A percentile compares a stretch with the other conserved stretches of the same genome.
Conservation (phyloP, 495 filamentous ascomycete species). For the Penicillium paradoxum region DNA sequence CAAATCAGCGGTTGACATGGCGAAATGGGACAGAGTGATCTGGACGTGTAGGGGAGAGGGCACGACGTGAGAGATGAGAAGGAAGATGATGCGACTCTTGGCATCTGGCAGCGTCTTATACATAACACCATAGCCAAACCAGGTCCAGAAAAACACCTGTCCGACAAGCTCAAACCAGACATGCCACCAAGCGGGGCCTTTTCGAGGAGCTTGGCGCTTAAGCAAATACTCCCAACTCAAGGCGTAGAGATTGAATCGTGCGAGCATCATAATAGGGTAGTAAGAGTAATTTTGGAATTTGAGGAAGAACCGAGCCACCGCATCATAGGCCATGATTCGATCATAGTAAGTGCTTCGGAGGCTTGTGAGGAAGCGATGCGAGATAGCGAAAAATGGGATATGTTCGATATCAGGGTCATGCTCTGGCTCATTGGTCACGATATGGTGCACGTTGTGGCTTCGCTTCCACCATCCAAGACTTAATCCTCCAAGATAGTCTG, state of each 20-base stretch:
- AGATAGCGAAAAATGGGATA: constrained; percentile 91
- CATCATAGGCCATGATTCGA: constrained; percentile 77
- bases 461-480: constrained; percentile 96
- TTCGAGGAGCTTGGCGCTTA: constrained; percentile 67
- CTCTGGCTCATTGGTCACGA: constrained; percentile 93
- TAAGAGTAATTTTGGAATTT: constrained; percentile 78
- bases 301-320: constrained; percentile 64
- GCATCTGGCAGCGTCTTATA: constrained; percentile 71
- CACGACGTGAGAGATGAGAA: constrained; percentile 83
- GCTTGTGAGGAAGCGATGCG: constrained; percentile 72
- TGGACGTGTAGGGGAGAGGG: constrained; percentile 88
- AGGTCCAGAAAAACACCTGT: constrained; percentile 85
- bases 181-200: constrained; percentile 85
- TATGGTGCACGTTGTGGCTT: constrained; percentile 97
- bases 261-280: constrained; percentile 79
- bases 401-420: constrained; percentile 98
- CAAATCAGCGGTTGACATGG: constrained; percentile 91
- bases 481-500: constrained; percentile 86
- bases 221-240: constrained; percentile 82
- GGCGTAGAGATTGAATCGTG: constrained; percentile 87
- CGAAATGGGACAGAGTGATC: constrained; percentile 95
- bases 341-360: constrained; percentile 88
- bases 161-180: constrained; percentile 79
- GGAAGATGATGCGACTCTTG: constrained; percentile 64
- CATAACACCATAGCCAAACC: constrained; percentile 84